Evolutionary conservation across 2,329 filamentous ascomycete species (phyloP).

Genomic region (Aspergillus ruber): DNA sequence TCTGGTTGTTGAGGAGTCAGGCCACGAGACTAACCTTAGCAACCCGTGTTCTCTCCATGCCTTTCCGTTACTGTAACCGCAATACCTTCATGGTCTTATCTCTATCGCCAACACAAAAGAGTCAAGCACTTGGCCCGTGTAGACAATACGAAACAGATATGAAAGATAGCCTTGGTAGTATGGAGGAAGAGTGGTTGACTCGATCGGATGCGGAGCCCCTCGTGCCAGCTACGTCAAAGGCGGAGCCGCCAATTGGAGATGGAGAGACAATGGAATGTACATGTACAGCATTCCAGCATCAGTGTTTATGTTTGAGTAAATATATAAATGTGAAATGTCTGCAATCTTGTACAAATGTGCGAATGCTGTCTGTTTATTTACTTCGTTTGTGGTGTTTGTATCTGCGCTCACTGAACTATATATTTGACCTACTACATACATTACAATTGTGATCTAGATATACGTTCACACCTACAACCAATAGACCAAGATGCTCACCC

Average conservation of each 20-base stretch:
- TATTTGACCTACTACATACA: too few relatives aligned
- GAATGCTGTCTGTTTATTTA: too few relatives aligned
- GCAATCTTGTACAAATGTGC: too few relatives aligned
- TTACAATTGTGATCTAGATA: too few relatives aligned
- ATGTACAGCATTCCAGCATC: too few relatives aligned
- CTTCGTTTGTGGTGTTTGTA: too few relatives aligned
- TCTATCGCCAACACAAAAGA: not conserved
- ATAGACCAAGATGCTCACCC: constrained; percentile 1
- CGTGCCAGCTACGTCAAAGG: constrained; percentile 8
- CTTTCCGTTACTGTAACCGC: constrained; percentile 26
- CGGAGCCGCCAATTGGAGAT: not conserved
- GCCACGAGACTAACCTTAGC: constrained; percentile 30
- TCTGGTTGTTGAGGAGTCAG: not conserved
- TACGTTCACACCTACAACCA: too few relatives aligned
- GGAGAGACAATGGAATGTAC: not conserved
- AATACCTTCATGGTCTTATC: constrained; percentile 25
- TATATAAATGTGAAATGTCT: too few relatives aligned
- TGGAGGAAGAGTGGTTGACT: not conserved
- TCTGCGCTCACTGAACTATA: too few relatives aligned
- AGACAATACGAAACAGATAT: not conserved
- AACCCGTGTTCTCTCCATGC: constrained; percentile 41
- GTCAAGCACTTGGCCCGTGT: not conserved
- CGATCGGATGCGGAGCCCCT: constrained; percentile 20
- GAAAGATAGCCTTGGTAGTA: not conserved
- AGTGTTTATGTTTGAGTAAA: too few relatives aligned